phyloP scores from a whole-genome alignment of 257 asterid species.

The Forsythia viridissima region DNA sequence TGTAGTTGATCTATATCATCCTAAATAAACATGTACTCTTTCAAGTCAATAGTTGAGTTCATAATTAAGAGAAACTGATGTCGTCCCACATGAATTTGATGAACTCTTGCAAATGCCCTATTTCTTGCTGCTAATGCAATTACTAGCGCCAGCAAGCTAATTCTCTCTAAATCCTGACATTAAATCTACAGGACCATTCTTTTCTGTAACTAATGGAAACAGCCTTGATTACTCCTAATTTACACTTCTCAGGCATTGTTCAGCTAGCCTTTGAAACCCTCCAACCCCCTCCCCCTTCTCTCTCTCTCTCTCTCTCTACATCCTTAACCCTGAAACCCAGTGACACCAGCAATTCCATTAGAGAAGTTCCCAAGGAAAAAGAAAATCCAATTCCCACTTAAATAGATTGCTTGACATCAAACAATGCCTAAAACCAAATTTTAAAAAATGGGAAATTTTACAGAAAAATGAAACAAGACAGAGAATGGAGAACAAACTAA shows the following conservation, averaged over 20 bases:
- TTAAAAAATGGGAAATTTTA: constrained; percentile 9
- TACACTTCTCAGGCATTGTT: too few relatives aligned
- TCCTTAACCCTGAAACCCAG: neutral
- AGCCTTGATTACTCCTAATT: too few relatives aligned
- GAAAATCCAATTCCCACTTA: constrained; percentile 25
- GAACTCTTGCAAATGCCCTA: neutral
- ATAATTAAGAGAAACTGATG: neutral
- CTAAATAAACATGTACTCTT: neutral
- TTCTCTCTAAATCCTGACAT: too few relatives aligned
- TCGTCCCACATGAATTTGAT: neutral
- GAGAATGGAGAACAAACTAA: constrained; percentile 2
- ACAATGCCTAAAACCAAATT: constrained; percentile 12
- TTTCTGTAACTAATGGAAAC: too few relatives aligned
- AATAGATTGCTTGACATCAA: constrained; percentile 14
- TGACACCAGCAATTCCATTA: neutral
- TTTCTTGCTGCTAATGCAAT: neutral
- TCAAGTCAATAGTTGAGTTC: neutral
- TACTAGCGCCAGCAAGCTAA: neutral
- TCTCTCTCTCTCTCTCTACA: too few relatives aligned
- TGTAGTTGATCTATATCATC: neutral
- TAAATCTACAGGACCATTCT: too few relatives aligned
- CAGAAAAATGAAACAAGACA: constrained; percentile 3
- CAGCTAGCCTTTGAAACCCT: too few relatives aligned
- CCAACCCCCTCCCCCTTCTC: too few relatives aligned
- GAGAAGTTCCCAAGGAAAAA: neutral